A percentile compares a stretch with the other conserved stretches of the same genome.
Evolutionary conservation across 768 basidiomycete genomes (phyloP).

Genomic region (Phylloporus rhodoxanthus): DNA sequence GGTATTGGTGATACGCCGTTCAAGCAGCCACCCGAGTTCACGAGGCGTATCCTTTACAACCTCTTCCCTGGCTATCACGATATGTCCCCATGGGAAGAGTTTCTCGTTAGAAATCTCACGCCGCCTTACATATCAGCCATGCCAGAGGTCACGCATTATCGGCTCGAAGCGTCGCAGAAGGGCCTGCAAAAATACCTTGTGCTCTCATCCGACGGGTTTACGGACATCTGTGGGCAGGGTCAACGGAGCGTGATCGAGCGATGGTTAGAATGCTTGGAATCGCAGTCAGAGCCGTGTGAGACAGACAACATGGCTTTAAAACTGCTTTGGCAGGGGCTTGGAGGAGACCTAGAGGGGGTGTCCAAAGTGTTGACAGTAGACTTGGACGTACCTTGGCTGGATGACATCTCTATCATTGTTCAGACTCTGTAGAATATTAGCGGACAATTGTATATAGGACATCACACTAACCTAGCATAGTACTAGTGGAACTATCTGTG

Average conservation of each 20-base stretch:
- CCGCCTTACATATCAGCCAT: constrained; percentile 63
- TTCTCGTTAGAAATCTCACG: constrained; percentile 53
- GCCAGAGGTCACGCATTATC: constrained; percentile 58
- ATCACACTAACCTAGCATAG: constrained; percentile 3
- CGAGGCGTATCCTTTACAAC: constrained; percentile 60
- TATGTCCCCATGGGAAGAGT: constrained; percentile 61
- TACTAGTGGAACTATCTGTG: too few relatives aligned
- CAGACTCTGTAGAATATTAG: constrained; percentile 39
- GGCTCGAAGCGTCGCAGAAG: constrained; percentile 31
- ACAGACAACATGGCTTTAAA: constrained; percentile 49
- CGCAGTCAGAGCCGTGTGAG: constrained; percentile 16
- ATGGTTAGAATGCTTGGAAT: constrained; percentile 48
- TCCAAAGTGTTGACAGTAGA: constrained; percentile 59
- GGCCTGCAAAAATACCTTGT: constrained; percentile 48
- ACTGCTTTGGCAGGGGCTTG: constrained; percentile 50
- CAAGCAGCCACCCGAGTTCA: constrained; percentile 68
- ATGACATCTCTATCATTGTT: constrained; percentile 63
- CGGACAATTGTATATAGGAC: background rate
- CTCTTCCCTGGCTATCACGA: constrained; percentile 57
- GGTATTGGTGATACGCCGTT: constrained; percentile 68
- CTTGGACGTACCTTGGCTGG: constrained; percentile 61
- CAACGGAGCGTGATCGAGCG: constrained; percentile 42
- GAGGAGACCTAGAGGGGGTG: constrained; percentile 49
- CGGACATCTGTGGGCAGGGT: constrained; percentile 50
- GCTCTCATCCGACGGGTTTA: constrained; percentile 62